These are phyloP conservation scores for Ceratocystiopsis sp. DNA, from an alignment of 2,329 filamentous ascomycete genomes.

Conservation along the genomic window DNA sequence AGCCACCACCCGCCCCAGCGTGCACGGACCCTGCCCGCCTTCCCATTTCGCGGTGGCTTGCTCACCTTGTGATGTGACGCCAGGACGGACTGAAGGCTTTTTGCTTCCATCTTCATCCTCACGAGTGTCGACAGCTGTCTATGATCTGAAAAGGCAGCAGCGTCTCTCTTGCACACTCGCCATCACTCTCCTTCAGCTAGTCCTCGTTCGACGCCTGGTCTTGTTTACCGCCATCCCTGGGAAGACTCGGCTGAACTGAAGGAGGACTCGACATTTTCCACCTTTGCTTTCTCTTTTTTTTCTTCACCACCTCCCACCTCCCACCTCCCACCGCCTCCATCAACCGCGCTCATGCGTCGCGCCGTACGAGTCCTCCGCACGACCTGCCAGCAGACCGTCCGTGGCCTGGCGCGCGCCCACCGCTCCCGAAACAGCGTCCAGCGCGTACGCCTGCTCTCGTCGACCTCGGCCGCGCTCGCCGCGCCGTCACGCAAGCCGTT, in stretches of 20 bases:
- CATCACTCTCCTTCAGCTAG: background rate
- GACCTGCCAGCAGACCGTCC: conserved; percentile 46
- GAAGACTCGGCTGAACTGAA: too few relatives aligned
- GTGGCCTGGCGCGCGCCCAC: conserved; percentile 36
- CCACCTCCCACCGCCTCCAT: background rate
- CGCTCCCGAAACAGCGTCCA: conserved; percentile 10
- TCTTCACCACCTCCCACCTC: background rate
- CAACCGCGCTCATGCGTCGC: conserved; percentile 47
- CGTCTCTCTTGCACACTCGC: too few relatives aligned
- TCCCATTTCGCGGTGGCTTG: conserved; percentile 1
- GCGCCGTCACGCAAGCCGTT: conserved; percentile 10
- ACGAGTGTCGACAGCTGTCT: too few relatives aligned
- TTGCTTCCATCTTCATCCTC: too few relatives aligned
- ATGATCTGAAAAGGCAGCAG: too few relatives aligned
- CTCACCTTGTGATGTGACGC: too few relatives aligned
- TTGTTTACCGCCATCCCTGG: too few relatives aligned
- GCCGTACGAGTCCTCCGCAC: conserved; percentile 52
- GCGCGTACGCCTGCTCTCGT: background rate
- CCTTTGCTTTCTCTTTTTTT: background rate
- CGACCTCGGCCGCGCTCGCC: conserved; percentile 7
- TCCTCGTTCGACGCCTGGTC: too few relatives aligned
- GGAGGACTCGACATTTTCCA: too few relatives aligned
- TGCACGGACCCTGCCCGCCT: background rate
- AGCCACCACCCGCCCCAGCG: too few relatives aligned
- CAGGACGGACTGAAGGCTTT: too few relatives aligned